These are phyloP conservation scores for Murraya paniculata DNA, from an alignment of 345 rosid species.

Conservation along the genomic window DNA sequence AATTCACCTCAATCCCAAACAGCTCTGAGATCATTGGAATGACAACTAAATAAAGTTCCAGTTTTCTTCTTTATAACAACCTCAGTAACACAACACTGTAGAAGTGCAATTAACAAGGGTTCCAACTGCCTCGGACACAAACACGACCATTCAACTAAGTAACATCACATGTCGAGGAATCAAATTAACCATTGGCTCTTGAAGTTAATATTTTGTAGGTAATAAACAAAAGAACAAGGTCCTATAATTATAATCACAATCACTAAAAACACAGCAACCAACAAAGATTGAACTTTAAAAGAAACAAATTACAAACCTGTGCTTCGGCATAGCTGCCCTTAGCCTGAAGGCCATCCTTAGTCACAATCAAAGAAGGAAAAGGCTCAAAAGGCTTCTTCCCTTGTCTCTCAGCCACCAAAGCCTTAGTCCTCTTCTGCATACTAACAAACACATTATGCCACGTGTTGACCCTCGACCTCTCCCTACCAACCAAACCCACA, in stretches of 20 bases:
- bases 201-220: not conserved
- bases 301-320: constrained; percentile 45
- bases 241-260: not conserved
- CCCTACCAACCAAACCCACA: constrained; percentile 55
- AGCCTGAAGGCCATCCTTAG: constrained; percentile 60
- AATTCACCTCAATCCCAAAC: no score
- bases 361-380: constrained; percentile 71
- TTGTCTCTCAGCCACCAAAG: constrained; percentile 53
- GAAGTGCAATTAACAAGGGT: not conserved
- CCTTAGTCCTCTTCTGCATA: constrained; percentile 89
- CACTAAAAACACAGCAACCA: not conserved
- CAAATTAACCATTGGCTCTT: not conserved
- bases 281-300: not conserved
- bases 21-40: not conserved
- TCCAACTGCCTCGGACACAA: not conserved
- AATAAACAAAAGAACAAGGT: not conserved
- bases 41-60: not conserved
- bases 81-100: not conserved
- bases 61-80: not conserved
- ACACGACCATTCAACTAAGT: not conserved
- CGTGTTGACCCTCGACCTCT: constrained; percentile 80
- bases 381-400: constrained; percentile 65
- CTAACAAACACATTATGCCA: constrained; percentile 90
- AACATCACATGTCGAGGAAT: not conserved
- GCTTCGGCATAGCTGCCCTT: constrained; percentile 92